Conservation (phyloP, 805 yeast genomes). For the Barnettozyma populi region DNA sequence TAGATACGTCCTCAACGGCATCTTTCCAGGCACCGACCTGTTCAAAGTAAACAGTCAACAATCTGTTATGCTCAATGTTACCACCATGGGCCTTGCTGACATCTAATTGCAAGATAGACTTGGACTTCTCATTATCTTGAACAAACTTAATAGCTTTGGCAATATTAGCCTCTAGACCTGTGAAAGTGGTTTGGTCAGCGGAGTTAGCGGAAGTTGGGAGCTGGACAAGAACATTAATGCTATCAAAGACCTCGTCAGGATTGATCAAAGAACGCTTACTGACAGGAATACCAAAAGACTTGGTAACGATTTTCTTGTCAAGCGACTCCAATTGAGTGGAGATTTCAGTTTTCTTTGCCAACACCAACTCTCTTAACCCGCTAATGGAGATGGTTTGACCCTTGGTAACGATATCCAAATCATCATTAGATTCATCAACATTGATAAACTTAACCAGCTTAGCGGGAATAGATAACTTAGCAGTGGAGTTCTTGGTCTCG, state of each 20-base stretch:
- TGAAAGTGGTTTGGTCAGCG: slow-evolving; percentile 46
- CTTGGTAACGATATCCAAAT: slow-evolving; percentile 26
- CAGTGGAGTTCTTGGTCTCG: slow-evolving; percentile 55
- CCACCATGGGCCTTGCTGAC: slow-evolving; percentile 88
- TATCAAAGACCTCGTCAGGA: slow-evolving; percentile 43
- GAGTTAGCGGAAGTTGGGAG: slow-evolving; percentile 39
- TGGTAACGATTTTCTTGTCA: slow-evolving; percentile 40
- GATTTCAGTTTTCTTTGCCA: slow-evolving; percentile 48
- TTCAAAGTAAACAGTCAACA: slow-evolving; percentile 62
- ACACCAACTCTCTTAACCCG: slow-evolving; percentile 68
- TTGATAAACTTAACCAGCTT: slow-evolving; percentile 29
- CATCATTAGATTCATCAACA: slow-evolving; percentile 26
- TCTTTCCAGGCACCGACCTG: slow-evolving; percentile 41
- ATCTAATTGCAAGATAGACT: slow-evolving; percentile 41
- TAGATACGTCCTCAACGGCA: slow-evolving; percentile 29
- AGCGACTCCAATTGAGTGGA: slow-evolving; percentile 40
- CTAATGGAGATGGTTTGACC: slow-evolving; percentile 45
- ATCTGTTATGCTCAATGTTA: slow-evolving; percentile 67
- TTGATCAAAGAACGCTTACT: slow-evolving; percentile 67
- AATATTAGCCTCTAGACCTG: slow-evolving; percentile 59
- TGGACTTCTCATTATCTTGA: slow-evolving; percentile 34
- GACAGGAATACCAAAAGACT: slow-evolving; percentile 60
- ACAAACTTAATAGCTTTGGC: slow-evolving; percentile 59
- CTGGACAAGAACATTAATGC: slow-evolving; percentile 52
- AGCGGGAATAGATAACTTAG: slow-evolving; percentile 40